Conservation (phyloP, 2,329 filamentous ascomycete genomes). For the Albophoma yamanashiensis region DNA sequence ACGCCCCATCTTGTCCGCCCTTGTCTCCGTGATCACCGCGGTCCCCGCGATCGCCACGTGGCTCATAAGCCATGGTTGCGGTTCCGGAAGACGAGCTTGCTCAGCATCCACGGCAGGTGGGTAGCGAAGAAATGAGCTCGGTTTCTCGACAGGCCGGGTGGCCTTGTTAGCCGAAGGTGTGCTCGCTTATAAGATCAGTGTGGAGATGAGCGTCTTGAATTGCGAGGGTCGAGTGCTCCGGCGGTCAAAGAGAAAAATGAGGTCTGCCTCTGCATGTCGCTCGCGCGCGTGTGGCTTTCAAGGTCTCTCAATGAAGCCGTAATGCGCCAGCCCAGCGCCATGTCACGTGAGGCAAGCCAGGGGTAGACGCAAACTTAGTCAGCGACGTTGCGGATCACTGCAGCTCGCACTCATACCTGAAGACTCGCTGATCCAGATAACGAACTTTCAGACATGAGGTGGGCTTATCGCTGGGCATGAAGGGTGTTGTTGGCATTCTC, state of each 20-base stretch:
- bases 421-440: background rate
- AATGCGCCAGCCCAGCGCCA: background rate
- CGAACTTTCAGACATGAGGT: background rate
- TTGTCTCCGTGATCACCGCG: slow-evolving; percentile 33
- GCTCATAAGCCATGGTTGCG: slow-evolving; percentile 40
- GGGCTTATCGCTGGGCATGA: background rate
- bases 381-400: no score
- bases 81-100: background rate
- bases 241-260: background rate
- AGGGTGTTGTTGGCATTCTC: background rate
- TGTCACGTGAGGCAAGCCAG: background rate
- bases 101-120: slow-evolving; percentile 11
- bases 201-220: background rate
- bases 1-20: slow-evolving; percentile 31
- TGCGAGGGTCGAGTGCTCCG: background rate
- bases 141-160: background rate
- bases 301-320: background rate
- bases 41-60: slow-evolving; percentile 40
- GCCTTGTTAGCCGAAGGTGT: background rate
- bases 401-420: no score
- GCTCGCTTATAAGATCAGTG: background rate
- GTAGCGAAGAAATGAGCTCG: background rate
- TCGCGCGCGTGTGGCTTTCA: background rate
- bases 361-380: background rate
- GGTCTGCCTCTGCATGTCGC: background rate